These are phyloP conservation scores for Setaria italica DNA, from an alignment of 202 grass and related monocot species.

Conservation along the genomic window DNA sequence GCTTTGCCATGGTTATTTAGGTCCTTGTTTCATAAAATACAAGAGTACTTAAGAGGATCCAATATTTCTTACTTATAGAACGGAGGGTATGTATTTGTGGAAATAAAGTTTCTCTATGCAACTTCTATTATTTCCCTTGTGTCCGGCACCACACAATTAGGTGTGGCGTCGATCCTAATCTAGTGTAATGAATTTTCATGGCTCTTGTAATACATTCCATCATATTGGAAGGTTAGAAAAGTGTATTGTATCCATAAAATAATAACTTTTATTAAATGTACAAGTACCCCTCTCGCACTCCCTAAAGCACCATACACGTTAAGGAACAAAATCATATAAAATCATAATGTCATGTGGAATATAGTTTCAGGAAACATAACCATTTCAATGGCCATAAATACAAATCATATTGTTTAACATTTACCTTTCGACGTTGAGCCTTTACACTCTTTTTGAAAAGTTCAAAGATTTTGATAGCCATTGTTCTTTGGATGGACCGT, in stretches of 20 bases:
- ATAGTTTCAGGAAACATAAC: background rate
- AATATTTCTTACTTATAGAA: no score
- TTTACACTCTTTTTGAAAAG: background rate
- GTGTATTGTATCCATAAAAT: background rate
- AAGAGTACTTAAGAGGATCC: background rate
- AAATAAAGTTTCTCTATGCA: background rate
- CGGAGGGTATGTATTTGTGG: background rate
- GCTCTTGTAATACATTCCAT: background rate
- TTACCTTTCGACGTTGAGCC: background rate
- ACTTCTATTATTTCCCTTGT: background rate
- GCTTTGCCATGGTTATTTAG: no score
- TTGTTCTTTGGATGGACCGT: background rate
- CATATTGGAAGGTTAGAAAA: background rate
- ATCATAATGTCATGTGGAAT: background rate
- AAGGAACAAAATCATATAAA: background rate
- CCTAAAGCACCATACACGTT: background rate
- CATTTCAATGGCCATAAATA: background rate
- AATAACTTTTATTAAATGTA: background rate
- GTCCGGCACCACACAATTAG: background rate
- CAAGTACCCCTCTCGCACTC: background rate
- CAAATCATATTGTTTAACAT: background rate
- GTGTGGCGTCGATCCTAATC: no score
- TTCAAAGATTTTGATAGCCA: background rate
- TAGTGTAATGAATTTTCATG: background rate
- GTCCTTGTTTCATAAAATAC: no score